Base-by-base conservation (phyloP, 2,329 filamentous ascomycete genomes). In the Aspergillus sergii region DNA sequence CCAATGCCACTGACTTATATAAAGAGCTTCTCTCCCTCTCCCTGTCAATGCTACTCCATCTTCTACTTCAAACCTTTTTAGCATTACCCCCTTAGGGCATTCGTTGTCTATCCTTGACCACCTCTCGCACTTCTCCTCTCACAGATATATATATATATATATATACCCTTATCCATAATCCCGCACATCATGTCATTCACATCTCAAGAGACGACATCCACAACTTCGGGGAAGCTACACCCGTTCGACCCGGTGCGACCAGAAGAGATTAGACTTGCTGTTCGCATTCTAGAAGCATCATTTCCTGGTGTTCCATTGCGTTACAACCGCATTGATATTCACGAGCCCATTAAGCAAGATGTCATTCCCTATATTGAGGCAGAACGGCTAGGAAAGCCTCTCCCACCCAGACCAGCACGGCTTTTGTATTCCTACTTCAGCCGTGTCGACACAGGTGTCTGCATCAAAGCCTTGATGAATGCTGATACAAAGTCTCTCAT, bases 251-350 rank as follows among this genome's bases (percentile, higher is more conserved):
- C 78, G 26, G 69, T 79, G 57, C 73, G 71, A 6, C 75, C 77
- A 1, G 72, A 69, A 41, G 78, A 80, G 62, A 78, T 80, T 46
- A 70, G 72, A 60, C 65, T 79, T 41, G 78, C 73, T 14, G 73
- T 72, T 8, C 73, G 73, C 55, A 71, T 80, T 54, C 66, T 80
- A 12, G 73, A 78, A 63, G 68, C 71, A 14, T 68, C 75, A 9
- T 78, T 79, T 46, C 74, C 76, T 1, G 75, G 74, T 3, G 72
- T 78, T 2, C 51, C 68, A n/a, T 68, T 82, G 30, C 76, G 80
- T 34, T 88, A 87, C 82, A 91, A 92, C 76, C 85, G 85, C 65
- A 84, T 92, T 55, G 91, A 86, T 14, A 80, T 90, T 6, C 83
- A 88, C 58, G 88, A 91, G 69, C 88, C 89, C 14, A 81, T 82